These are phyloP conservation scores for Entonaema liquescens DNA, from an alignment of 495 filamentous ascomycete genomes.

Conservation along the genomic window DNA sequence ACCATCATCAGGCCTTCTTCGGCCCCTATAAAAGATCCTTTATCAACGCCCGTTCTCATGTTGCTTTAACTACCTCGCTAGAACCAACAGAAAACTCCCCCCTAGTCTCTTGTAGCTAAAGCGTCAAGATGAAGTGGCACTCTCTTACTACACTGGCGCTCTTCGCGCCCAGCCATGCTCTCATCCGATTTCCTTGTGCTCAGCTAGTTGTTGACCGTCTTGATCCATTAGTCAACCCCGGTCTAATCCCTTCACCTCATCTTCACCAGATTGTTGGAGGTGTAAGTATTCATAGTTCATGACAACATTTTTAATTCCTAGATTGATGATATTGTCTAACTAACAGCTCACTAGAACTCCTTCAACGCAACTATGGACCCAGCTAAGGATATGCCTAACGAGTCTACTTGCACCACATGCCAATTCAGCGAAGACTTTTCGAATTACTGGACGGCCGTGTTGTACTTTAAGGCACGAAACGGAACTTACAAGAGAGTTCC, in stretches of 20 bases:
- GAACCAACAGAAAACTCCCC: neutral
- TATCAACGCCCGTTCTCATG: neutral
- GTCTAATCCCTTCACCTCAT: conserved; percentile 27
- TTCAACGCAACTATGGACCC: conserved; percentile 50
- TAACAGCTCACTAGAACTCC: conserved; percentile 37
- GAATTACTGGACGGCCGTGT: conserved; percentile 52
- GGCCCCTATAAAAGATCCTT: conserved; percentile 14
- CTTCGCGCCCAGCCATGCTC: conserved; percentile 49
- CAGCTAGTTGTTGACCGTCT: conserved; percentile 53
- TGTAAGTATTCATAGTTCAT: neutral
- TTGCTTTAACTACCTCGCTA: neutral
- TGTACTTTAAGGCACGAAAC: conserved; percentile 52
- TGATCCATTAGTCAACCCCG: conserved; percentile 50
- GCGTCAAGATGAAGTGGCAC: conserved; percentile 50
- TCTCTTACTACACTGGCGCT: conserved; percentile 50
- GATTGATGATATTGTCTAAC: neutral
- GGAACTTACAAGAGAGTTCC: conserved; percentile 52
- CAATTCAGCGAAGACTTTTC: conserved; percentile 49
- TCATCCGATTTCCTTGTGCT: conserved; percentile 50
- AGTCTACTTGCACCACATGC: conserved; percentile 48
- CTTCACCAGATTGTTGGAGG: conserved; percentile 30
- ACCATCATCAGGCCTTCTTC: neutral
- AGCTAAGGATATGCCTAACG: conserved; percentile 44
- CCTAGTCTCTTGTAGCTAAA: neutral
- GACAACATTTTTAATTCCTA: neutral